phyloP scores from a whole-genome alignment of 768 basidiomycete genomes.

The Dentipellis fragilis region DNA sequence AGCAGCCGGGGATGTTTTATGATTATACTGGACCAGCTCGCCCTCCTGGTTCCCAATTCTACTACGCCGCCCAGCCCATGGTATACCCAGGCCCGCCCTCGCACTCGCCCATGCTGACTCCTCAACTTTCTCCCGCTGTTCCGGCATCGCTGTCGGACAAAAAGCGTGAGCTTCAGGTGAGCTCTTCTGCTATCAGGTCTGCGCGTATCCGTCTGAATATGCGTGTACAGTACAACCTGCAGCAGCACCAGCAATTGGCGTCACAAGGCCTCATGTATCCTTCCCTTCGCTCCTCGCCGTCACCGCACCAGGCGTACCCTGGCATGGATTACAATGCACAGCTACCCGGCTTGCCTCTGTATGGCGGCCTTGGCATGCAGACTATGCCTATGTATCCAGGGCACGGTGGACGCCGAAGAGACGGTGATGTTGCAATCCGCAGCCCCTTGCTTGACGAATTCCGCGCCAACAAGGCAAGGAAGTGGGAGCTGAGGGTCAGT shows the following conservation, averaged over 20 bases:
- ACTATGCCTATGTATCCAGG: constrained; percentile 11
- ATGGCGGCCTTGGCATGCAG: constrained; percentile 22
- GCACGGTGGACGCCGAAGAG: constrained; percentile 34
- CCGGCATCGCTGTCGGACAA: constrained; percentile 38
- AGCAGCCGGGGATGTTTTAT: constrained; percentile 47
- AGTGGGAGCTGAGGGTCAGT: constrained; percentile 74
- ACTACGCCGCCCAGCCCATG: constrained; percentile 48
- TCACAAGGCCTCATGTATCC: constrained; percentile 32
- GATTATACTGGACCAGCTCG: constrained; percentile 42
- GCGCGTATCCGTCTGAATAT: constrained; percentile 8
- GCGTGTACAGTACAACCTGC: constrained; percentile 29
- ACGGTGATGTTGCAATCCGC: constrained; percentile 34
- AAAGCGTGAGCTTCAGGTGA: constrained; percentile 49
- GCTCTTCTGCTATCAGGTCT: background rate
- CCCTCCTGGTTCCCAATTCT: constrained; percentile 46
- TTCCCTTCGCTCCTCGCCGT: constrained; percentile 31
- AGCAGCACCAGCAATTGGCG: constrained; percentile 33
- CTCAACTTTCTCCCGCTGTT: constrained; percentile 32
- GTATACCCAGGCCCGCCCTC: constrained; percentile 45
- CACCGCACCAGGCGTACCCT: constrained; percentile 37
- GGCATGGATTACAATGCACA: constrained; percentile 37
- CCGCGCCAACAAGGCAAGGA: constrained; percentile 63
- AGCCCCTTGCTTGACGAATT: constrained; percentile 81
- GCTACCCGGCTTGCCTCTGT: constrained; percentile 37
- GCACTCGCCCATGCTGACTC: constrained; percentile 44